phyloP scores from a whole-genome alignment of 2,329 filamentous ascomycete species.

The Cladosporium cucumerinum region DNA sequence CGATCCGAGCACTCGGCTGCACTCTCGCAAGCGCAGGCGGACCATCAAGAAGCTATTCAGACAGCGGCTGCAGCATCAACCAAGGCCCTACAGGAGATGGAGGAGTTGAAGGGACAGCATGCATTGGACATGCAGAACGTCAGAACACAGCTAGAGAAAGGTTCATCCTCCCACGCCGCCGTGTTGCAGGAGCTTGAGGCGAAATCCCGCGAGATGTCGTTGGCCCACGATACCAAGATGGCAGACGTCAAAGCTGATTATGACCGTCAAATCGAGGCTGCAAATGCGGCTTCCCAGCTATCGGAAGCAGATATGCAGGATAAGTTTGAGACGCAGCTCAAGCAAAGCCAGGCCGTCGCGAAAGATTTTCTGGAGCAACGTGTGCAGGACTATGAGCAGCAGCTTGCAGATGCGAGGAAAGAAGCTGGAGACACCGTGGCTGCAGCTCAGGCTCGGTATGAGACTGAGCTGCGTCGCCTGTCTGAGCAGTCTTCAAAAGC shows the following conservation, averaged over 20 bases:
- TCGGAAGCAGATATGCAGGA: conserved; percentile 11
- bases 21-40: neutral
- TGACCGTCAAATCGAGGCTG: conserved; percentile 17
- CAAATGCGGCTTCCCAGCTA: neutral
- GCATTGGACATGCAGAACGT: neutral
- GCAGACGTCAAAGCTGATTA: conserved; percentile 2
- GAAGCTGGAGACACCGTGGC: conserved; percentile 17
- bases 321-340: conserved; percentile 17
- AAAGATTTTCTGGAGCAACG: conserved; percentile 7
- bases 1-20: conserved; percentile 11
- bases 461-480: conserved; percentile 8
- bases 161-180: neutral
- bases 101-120: neutral
- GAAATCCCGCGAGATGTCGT: neutral
- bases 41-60: conserved; percentile 10
- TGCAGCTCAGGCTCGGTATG: conserved; percentile 10
- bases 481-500: conserved; percentile 17
- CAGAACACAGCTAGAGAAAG: conserved; percentile 15
- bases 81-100: neutral
- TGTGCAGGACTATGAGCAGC: conserved; percentile 16
- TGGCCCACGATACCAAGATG: conserved; percentile 11
- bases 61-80: neutral
- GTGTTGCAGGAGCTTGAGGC: neutral
- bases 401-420: conserved; percentile 14
- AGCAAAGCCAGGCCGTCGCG: conserved; percentile 5